Percentiles rank a stretch among this genome's conserved stretches.
Evolutionary conservation across 345 rosid genomes (phyloP).

Genomic region (Geranium rotundifolium): DNA sequence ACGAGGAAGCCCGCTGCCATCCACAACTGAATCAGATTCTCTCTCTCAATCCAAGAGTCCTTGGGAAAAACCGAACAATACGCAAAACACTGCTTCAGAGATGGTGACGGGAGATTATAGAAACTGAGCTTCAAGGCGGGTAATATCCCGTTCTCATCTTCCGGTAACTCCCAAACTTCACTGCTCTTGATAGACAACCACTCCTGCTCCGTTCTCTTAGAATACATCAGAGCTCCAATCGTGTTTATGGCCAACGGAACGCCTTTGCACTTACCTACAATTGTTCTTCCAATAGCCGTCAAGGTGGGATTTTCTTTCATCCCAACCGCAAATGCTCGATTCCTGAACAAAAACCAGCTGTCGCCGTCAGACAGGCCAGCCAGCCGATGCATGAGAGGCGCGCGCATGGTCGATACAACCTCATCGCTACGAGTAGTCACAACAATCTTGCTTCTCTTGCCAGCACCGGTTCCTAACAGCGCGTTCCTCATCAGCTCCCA

Average conservation of each 20-base stretch:
- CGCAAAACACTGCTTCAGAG: conserved; percentile 10
- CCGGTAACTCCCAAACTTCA: background rate
- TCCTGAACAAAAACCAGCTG: conserved; percentile 10
- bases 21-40: conserved; percentile 8
- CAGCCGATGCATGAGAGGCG: background rate
- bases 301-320: background rate
- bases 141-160: background rate
- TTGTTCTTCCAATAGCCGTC: conserved; percentile 8
- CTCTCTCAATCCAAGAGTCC: background rate
- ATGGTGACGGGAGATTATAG: conserved; percentile 1
- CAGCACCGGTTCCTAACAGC: background rate
- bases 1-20: conserved; percentile 9
- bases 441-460: conserved; percentile 2
- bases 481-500: conserved; percentile 6
- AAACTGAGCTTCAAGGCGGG: conserved; percentile 7
- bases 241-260: conserved; percentile 5
- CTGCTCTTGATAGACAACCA: conserved; percentile 3
- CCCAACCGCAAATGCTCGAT: background rate
- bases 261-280: conserved; percentile 16
- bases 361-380: background rate
- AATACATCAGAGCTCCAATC: conserved; percentile 1
- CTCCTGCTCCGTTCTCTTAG: background rate
- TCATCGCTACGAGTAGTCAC: conserved; percentile 8
- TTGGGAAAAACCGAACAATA: conserved; percentile 13
- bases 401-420: background rate